Conservation (phyloP, 139 green algal genomes). For the Chlamydomonas asymmetrica region DNA sequence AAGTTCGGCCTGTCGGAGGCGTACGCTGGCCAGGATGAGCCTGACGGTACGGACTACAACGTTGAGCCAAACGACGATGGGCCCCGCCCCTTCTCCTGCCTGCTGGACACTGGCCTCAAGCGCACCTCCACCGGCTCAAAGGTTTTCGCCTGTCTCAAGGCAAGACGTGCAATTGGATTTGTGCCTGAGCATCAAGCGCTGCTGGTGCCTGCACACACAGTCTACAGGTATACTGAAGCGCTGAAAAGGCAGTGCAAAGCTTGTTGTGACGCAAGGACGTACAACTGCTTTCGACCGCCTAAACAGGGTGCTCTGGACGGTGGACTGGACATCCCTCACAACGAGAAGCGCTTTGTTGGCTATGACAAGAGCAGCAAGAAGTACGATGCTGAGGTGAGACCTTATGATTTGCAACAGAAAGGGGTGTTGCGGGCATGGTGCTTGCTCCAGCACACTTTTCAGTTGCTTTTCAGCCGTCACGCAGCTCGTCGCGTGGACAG, state of each 20-base stretch:
- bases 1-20: constrained; percentile 92
- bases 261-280: too few species aligned
- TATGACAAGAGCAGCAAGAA: constrained; percentile 89
- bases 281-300: too few species aligned
- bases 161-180: too few species aligned
- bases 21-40: constrained; percentile 81
- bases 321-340: constrained; percentile 97
- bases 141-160: constrained; percentile 87
- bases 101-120: constrained; percentile 97
- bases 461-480: too few species aligned
- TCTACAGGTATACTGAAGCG: too few species aligned
- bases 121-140: constrained; percentile 94
- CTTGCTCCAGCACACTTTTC: too few species aligned
- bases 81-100: constrained; percentile 90
- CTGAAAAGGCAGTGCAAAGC: too few species aligned
- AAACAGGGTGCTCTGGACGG: constrained; percentile 92
- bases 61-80: constrained; percentile 90
- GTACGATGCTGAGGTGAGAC: constrained; percentile 89
- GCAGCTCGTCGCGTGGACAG: too few species aligned
- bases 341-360: constrained; percentile 97
- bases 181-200: too few species aligned
- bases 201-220: too few species aligned
- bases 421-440: too few species aligned
- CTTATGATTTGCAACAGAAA: too few species aligned
- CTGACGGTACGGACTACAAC: constrained; percentile 95